These are phyloP conservation scores for Pulveroboletus sp. DNA, from an alignment of 768 basidiomycete species.

Conservation along the genomic window DNA sequence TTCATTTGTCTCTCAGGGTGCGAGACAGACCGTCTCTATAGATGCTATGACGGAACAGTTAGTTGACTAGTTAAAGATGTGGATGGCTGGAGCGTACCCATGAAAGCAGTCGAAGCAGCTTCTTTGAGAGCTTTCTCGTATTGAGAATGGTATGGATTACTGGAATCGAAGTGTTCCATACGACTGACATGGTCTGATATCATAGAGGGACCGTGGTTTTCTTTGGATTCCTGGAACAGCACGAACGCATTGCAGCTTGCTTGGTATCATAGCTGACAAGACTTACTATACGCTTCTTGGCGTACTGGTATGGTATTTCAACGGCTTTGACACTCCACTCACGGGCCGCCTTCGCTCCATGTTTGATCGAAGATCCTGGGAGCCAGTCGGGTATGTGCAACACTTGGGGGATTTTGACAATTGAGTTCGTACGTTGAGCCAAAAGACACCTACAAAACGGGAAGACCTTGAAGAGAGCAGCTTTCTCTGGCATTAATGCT, in stretches of 20 bases:
- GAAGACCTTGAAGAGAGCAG: constrained; percentile 1
- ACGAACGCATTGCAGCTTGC: too few relatives aligned
- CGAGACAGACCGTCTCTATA: constrained; percentile 7
- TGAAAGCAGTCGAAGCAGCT: constrained; percentile 8
- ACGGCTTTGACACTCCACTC: background rate
- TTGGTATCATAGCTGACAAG: too few relatives aligned
- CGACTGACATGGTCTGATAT: constrained; percentile 13
- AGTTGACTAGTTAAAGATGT: background rate
- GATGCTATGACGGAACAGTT: background rate
- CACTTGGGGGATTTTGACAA: background rate
- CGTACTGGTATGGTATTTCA: constrained; percentile 24
- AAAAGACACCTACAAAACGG: constrained; percentile 14
- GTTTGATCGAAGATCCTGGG: constrained; percentile 37
- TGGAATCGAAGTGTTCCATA: constrained; percentile 17
- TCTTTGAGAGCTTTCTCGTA: constrained; percentile 9
- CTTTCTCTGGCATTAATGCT: constrained; percentile 3
- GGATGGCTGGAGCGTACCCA: constrained; percentile 5
- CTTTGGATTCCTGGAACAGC: background rate
- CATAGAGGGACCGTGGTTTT: background rate
- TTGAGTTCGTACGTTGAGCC: background rate
- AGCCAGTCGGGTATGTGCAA: constrained; percentile 31
- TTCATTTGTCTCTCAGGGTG: too few relatives aligned
- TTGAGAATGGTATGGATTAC: background rate
- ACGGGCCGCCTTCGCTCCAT: constrained; percentile 19
- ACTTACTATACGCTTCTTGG: constrained; percentile 28